phyloP scores from a whole-genome alignment of 176 grass and related monocot genomes.

The Triticum timopheevii region DNA sequence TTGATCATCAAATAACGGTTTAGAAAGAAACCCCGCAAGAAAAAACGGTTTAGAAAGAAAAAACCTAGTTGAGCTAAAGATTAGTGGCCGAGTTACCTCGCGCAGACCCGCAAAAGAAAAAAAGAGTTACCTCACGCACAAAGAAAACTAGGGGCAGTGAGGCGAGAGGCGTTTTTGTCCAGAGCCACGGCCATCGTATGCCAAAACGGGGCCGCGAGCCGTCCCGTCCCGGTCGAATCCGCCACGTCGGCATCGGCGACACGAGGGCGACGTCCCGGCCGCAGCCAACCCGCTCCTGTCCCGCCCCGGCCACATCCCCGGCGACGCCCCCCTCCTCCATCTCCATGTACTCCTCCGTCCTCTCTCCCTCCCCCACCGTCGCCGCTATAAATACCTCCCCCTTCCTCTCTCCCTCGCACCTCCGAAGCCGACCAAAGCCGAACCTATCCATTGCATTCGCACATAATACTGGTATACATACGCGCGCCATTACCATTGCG shows the following conservation, averaged over 20 bases:
- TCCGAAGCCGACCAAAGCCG: neutral
- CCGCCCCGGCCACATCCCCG: constrained; percentile 39
- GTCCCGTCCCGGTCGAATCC: constrained; percentile 29
- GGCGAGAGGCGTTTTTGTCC: constrained; percentile 28
- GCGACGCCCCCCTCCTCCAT: neutral
- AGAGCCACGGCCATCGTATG: neutral
- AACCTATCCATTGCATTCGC: constrained; percentile 7
- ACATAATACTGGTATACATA: neutral
- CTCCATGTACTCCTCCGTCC: neutral
- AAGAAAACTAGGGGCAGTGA: neutral
- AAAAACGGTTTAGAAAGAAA: neutral
- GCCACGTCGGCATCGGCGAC: constrained; percentile 38
- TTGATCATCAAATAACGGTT: neutral
- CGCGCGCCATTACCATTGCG: neutral
- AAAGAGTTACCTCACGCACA: neutral
- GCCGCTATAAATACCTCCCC: constrained; percentile 35
- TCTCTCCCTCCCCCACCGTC: neutral
- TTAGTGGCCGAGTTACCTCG: neutral
- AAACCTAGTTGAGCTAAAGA: neutral
- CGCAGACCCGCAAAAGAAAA: neutral
- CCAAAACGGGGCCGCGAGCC: constrained; percentile 11
- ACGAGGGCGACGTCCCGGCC: constrained; percentile 10
- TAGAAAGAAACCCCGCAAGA: neutral
- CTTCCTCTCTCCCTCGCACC: neutral
- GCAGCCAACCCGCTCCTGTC: neutral